Evolutionary conservation across 2,329 filamentous ascomycete genomes (phyloP).

Genomic region (Aquanectria penicillioides): DNA sequence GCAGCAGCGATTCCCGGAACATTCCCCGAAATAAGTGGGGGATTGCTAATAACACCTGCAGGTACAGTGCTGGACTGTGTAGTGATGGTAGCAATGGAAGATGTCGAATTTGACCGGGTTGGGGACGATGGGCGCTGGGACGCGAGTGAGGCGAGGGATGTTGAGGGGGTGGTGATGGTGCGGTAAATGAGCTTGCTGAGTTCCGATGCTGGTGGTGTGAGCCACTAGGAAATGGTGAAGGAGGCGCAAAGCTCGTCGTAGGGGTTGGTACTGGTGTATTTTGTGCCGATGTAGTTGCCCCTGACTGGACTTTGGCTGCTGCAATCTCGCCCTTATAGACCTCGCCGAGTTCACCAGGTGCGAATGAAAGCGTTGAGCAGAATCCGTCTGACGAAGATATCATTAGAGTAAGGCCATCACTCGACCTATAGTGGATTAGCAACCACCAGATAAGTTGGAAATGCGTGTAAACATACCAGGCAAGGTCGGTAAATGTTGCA

Average conservation of each 20-base stretch:
- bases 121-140: slow-evolving; percentile 79
- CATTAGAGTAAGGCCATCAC: slow-evolving; percentile 69
- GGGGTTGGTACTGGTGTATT: slow-evolving; percentile 78
- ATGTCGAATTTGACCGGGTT: slow-evolving; percentile 85
- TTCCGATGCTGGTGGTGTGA: slow-evolving; percentile 65
- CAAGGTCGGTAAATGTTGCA: slow-evolving; percentile 95
- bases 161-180: slow-evolving; percentile 66
- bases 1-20: slow-evolving; percentile 81
- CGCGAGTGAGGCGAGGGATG: slow-evolving; percentile 68
- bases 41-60: slow-evolving; percentile 75
- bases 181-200: slow-evolving; percentile 66
- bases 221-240: slow-evolving; percentile 64
- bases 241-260: slow-evolving; percentile 69
- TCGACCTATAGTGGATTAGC: slow-evolving; percentile 55
- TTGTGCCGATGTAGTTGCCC: slow-evolving; percentile 63
- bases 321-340: slow-evolving; percentile 76
- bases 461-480: slow-evolving; percentile 73
- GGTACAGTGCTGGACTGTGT: slow-evolving; percentile 66
- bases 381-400: slow-evolving; percentile 99
- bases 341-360: slow-evolving; percentile 84
- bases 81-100: slow-evolving; percentile 80
- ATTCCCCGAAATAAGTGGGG: slow-evolving; percentile 79
- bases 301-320: slow-evolving; percentile 56
- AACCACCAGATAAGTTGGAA: slow-evolving; percentile 24
- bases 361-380: slow-evolving; percentile 90